Base-by-base conservation (phyloP, 306 rosid genomes). In the Rubus idaeus region DNA sequence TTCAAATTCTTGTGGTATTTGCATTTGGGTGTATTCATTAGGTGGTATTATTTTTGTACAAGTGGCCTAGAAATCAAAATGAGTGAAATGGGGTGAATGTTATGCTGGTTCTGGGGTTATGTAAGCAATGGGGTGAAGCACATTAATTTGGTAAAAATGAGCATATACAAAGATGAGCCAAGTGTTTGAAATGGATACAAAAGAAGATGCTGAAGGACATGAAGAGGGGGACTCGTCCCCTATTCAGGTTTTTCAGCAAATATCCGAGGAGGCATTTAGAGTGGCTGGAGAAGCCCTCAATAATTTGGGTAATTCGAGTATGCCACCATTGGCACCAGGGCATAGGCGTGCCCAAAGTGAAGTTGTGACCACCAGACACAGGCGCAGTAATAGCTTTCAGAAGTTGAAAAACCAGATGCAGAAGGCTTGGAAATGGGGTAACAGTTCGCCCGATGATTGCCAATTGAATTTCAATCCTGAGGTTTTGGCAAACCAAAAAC, bases 401-500 rank as follows among this genome's bases (percentile, higher is more conserved):
- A 88, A 82, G 84, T 77, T 94, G 61, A 94, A 84, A 83, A 76
- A 70, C 76, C 95, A 85, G 44, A 76, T 94, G 80, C 86, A 91
- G 76, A 90, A 66, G 87, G 95, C 93, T 41, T 91, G 91, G 91
- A 74, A 86, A 52, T 87, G 93, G 94, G 91, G 95, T 6, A 69
- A 73, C 77, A 86, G 65, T 77, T 42, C 76, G 0, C 82, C 75
- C 20, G 93, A 84, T 53, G 96, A 79, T 74, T 76, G 53, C 51
- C 63, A 23, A 5, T 18, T 84, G 14, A 67, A 57, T 78, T 90
- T 92, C 79, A 87, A 92, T 83, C 97, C 96, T 39, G 98, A 94
- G 92, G 84, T 91, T 85, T 78, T 94, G 88, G 93, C 94, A 8
- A 86, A 91, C 81, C 97, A 94, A 79, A 94, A 94, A 88, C 93